These are phyloP conservation scores for Arachnopeziza araneosa DNA, from an alignment of 2,329 filamentous ascomycete species.

Conservation along the genomic window DNA sequence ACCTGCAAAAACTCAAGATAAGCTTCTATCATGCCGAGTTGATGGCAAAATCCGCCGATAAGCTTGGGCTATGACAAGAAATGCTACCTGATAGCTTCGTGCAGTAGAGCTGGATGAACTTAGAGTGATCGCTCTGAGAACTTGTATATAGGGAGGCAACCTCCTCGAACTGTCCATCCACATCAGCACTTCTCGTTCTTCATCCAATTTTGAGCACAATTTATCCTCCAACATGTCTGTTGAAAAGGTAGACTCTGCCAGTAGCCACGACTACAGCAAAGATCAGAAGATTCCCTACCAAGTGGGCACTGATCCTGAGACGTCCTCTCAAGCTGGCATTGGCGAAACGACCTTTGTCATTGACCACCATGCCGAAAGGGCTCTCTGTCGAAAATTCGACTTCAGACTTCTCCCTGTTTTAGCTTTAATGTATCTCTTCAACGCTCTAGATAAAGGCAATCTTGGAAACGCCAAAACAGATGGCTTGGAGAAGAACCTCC, in stretches of 20 bases:
- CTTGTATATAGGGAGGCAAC: neutral
- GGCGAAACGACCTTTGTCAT: conserved; percentile 21
- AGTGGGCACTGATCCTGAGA: too few species aligned
- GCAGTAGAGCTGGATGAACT: neutral
- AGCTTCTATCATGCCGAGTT: neutral
- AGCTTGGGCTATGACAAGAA: neutral
- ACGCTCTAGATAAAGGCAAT: conserved; percentile 46
- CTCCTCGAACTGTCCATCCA: neutral
- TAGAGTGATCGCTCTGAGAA: neutral
- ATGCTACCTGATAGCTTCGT: neutral
- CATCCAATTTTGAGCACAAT: neutral
- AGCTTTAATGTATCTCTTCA: conserved; percentile 47
- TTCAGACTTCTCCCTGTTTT: conserved; percentile 47
- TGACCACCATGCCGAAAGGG: conserved; percentile 41
- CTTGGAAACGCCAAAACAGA: conserved; percentile 51
- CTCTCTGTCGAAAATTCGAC: conserved; percentile 50
- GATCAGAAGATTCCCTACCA: neutral
- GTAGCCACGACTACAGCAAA: neutral
- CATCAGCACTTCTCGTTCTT: neutral
- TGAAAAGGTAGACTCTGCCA: neutral
- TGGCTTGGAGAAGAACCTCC: conserved; percentile 40
- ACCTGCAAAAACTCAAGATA: neutral
- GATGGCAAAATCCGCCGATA: neutral
- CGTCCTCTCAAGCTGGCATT: neutral
- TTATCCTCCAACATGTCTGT: neutral